Evolutionary conservation across 257 asterid species (phyloP), one percentile per base, ranked within the genome.

Genomic region (Solanum sejunctum): DNA sequence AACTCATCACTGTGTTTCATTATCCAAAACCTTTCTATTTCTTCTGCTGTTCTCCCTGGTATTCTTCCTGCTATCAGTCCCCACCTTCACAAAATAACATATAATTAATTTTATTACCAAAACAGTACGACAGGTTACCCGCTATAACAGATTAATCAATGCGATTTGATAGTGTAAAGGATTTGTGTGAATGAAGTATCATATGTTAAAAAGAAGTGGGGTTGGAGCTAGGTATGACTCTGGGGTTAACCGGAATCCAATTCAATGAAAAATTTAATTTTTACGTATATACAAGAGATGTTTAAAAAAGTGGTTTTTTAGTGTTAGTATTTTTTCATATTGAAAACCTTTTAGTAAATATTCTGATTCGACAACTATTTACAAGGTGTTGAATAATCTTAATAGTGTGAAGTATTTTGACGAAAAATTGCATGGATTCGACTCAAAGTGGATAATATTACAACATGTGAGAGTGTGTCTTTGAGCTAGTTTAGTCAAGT

Each of bases 1-100:
- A 87, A 90, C 4, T 41, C 85, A 23, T 88, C 84, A 58, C 82
- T 70, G 52, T 90, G 91, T 82, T 47, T 93, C 93, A 88, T 91
- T 77, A 88, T 16, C 97, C 97, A 93, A 87, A 91, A 93, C 84
- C 93, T 93, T 77, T 93, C 91, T 61, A 92, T 89, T 63, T 93
- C 94, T 79, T 88, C 91, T 21, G 95, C 91, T 64, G 56, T 93
- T 77, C 93, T 89, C 8, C 95, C 95, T 5, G 97, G 97, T 58
- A 92, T 81, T 85, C 95, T 88, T 83, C 97, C 97, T 20, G 95
- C 97, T 86, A 92, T 93, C 81, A 93, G 81, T 15, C 32, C 91
- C 97, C 97, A 93, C 92, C 97, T 92, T 86, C 63, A 66, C 64
- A 36, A 26, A 36, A 36, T 36, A n/a, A 26, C 32, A 51, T 0